phyloP scores from a whole-genome alignment of 805 yeast species.

The Kuraishia floccosa region DNA sequence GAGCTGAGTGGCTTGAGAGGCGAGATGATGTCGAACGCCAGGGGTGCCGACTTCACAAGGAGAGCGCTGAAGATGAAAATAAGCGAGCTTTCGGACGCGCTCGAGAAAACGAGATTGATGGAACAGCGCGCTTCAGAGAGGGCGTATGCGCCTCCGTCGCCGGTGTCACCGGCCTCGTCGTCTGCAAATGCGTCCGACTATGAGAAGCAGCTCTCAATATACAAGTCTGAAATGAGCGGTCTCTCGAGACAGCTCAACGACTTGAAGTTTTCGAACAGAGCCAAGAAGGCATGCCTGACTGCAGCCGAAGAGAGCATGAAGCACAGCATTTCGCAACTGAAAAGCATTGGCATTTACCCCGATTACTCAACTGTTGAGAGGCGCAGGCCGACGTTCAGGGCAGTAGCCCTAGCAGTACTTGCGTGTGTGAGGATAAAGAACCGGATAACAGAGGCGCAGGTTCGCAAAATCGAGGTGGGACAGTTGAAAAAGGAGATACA shows the following conservation, averaged over 20 bases:
- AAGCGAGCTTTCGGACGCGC: not conserved
- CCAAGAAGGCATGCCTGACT: slow-evolving; percentile 16
- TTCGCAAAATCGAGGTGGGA: slow-evolving; percentile 8
- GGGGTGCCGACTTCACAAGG: not conserved
- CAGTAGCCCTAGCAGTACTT: slow-evolving; percentile 20
- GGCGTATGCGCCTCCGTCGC: slow-evolving; percentile 2
- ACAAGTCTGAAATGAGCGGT: slow-evolving; percentile 35
- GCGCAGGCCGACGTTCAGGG: slow-evolving; percentile 12
- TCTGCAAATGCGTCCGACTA: slow-evolving; percentile 8
- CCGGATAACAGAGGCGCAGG: slow-evolving; percentile 17
- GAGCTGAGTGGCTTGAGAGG: slow-evolving; percentile 4
- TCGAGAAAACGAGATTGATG: too few species aligned
- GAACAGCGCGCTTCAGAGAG: not conserved
- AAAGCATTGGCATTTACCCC: not conserved
- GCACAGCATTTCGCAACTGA: not conserved
- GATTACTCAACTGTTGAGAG: slow-evolving; percentile 1
- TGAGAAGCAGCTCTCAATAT: slow-evolving; percentile 30
- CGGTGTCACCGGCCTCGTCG: slow-evolving; percentile 1
- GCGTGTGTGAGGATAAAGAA: slow-evolving; percentile 24
- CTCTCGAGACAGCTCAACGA: slow-evolving; percentile 22
- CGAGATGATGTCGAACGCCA: slow-evolving; percentile 6
- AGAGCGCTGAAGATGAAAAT: not conserved
- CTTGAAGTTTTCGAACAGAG: slow-evolving; percentile 20
- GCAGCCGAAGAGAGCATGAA: slow-evolving; percentile 12
- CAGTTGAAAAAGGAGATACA: slow-evolving; percentile 20